Conservation (phyloP, 306 rosid species). For the Vigna hirtella region DNA sequence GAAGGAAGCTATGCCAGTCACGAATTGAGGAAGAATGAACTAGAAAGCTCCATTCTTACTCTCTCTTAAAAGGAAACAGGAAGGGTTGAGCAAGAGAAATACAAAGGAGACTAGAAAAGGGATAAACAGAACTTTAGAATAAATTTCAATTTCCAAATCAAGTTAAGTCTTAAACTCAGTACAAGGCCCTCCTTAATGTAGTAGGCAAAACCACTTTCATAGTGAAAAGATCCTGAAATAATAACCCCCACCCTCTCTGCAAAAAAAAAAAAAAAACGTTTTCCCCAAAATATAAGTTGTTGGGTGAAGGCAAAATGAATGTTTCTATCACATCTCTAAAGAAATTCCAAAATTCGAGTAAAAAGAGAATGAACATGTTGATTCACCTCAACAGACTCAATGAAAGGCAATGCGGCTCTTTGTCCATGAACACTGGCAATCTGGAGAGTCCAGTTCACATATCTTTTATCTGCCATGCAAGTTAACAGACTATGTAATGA, state of each 20-base stretch:
- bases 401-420: slow-evolving; percentile 84
- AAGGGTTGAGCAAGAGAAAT: background rate
- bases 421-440: slow-evolving; percentile 78
- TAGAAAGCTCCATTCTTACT: slow-evolving; percentile 12
- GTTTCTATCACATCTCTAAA: slow-evolving; percentile 18
- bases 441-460: slow-evolving; percentile 94
- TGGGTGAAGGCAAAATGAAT: background rate
- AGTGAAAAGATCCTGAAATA: no score
- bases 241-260: no score
- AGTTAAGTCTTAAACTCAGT: background rate
- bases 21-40: background rate
- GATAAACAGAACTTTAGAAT: slow-evolving; percentile 14
- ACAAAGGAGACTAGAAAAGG: background rate
- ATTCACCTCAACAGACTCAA: slow-evolving; percentile 88
- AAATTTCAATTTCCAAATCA: slow-evolving; percentile 22
- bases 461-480: slow-evolving; percentile 75
- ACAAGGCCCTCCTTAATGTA: slow-evolving; percentile 10
- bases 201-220: no score
- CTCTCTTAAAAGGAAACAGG: slow-evolving; percentile 10
- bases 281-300: background rate
- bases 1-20: slow-evolving; percentile 11
- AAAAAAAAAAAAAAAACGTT: no score
- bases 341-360: background rate
- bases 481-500: slow-evolving; percentile 44
- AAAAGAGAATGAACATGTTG: slow-evolving; percentile 39